phyloP scores from a whole-genome alignment of 495 filamentous ascomycete species.

The Neurospora intermedia region DNA sequence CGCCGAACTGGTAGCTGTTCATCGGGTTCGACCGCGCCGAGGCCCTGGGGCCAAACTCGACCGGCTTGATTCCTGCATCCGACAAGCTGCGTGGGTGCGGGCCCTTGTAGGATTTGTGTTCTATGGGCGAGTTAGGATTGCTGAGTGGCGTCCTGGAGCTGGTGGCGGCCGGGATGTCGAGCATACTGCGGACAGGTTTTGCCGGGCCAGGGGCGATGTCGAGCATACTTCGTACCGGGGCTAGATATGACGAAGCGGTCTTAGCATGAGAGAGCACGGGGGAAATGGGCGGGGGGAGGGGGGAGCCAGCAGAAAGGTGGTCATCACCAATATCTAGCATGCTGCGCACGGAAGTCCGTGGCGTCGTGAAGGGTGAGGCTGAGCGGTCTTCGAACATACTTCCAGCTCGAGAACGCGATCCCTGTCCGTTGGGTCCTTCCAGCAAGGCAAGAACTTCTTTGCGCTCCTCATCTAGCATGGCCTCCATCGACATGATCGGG shows the following conservation, averaged over 20 bases:
- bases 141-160: conserved; percentile 18
- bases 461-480: conserved; percentile 62
- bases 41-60: conserved; percentile 29
- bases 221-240: conserved; percentile 50
- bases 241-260: conserved; percentile 12
- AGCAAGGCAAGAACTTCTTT: conserved; percentile 57
- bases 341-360: conserved; percentile 45
- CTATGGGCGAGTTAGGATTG: conserved; percentile 33
- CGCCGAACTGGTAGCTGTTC: conserved; percentile 41
- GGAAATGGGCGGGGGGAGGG: neutral
- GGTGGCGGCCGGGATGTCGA: conserved; percentile 20
- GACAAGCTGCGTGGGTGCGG: conserved; percentile 40
- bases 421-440: conserved; percentile 27
- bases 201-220: conserved; percentile 35
- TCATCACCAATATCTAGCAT: conserved; percentile 43
- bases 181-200: conserved; percentile 31
- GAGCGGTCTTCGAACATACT: conserved; percentile 29
- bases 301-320: conserved; percentile 11
- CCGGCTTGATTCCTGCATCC: conserved; percentile 35
- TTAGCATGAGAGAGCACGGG: conserved; percentile 12
- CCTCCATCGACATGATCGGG: conserved; percentile 51
- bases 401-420: conserved; percentile 23
- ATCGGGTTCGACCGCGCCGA: conserved; percentile 29
- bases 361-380: conserved; percentile 36
- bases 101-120: conserved; percentile 14